Evolutionary conservation across 148 eudicot species (phyloP).

Genomic region (Pouteria glomerata): DNA sequence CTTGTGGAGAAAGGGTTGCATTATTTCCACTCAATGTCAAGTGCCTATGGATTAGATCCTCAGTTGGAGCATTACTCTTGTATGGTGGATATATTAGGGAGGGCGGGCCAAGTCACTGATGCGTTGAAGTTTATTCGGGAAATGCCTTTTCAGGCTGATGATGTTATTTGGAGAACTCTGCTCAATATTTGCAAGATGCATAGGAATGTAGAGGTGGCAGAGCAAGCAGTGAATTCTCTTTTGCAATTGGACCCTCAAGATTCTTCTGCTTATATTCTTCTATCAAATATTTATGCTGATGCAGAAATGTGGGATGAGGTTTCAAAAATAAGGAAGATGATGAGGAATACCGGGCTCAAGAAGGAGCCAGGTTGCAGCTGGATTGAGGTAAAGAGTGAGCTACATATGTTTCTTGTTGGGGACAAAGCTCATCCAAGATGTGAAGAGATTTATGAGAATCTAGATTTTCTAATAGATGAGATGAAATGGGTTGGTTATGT

Average conservation of each 20-base stretch:
- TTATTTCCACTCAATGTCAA: conserved; percentile 56
- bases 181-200: conserved; percentile 79
- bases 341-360: conserved; percentile 53
- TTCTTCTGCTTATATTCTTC: conserved; percentile 67
- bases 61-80: conserved; percentile 80
- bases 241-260: conserved; percentile 70
- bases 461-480: conserved; percentile 48
- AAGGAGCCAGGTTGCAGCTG: conserved; percentile 98
- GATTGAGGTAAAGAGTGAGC: conserved; percentile 72
- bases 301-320: conserved; percentile 80
- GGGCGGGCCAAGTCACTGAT: conserved; percentile 55
- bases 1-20: conserved; percentile 56
- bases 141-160: conserved; percentile 86
- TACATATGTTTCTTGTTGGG: conserved; percentile 68
- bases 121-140: conserved; percentile 61
- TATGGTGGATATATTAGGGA: conserved; percentile 80
- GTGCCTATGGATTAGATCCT: conserved; percentile 51
- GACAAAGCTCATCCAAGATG: conserved; percentile 77
- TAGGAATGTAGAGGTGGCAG: conserved; percentile 80
- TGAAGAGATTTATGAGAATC: conserved; percentile 51
- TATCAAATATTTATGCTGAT: conserved; percentile 72
- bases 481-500: conserved; percentile 41
- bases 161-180: conserved; percentile 85
- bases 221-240: conserved; percentile 58
- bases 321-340: conserved; percentile 43